Evolutionary conservation across 2,329 filamentous ascomycete genomes (phyloP).

Genomic region (Microascus cirrosus): DNA sequence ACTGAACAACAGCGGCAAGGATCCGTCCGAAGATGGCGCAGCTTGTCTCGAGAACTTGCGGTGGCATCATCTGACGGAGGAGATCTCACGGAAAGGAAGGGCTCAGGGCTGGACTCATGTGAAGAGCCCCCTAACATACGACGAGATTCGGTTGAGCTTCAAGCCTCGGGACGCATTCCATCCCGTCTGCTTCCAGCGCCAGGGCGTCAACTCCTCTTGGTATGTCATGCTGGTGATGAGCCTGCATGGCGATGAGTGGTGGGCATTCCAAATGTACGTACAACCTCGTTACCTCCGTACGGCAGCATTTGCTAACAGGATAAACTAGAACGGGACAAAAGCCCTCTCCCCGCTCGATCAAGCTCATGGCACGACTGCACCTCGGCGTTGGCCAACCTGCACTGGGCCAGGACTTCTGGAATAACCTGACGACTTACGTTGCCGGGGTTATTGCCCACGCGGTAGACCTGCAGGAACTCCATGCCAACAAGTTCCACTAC

Average conservation of each 20-base stretch:
- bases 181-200: constrained; percentile 57
- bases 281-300: neutral
- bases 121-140: constrained; percentile 34
- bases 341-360: constrained; percentile 8
- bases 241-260: constrained; percentile 68
- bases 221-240: constrained; percentile 60
- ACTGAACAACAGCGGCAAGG: constrained; percentile 46
- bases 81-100: constrained; percentile 47
- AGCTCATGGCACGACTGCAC: constrained; percentile 26
- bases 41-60: constrained; percentile 49
- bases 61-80: constrained; percentile 48
- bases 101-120: constrained; percentile 52
- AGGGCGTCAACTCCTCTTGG: constrained; percentile 64
- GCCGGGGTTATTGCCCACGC: constrained; percentile 40
- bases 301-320: neutral
- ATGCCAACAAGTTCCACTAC: constrained; percentile 24
- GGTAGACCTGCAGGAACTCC: constrained; percentile 35
- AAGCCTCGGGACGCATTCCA: constrained; percentile 55
- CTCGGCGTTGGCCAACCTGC: constrained; percentile 31
- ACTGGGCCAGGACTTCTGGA: constrained; percentile 38
- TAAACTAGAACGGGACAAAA: constrained; percentile 2
- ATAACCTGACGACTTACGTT: constrained; percentile 34
- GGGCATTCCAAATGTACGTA: constrained; percentile 55
- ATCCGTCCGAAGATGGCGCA: constrained; percentile 46
- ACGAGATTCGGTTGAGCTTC: constrained; percentile 48